These are phyloP conservation scores for Trichoderma polysporum DNA, from an alignment of 2,329 filamentous ascomycete genomes.

Conservation along the genomic window DNA sequence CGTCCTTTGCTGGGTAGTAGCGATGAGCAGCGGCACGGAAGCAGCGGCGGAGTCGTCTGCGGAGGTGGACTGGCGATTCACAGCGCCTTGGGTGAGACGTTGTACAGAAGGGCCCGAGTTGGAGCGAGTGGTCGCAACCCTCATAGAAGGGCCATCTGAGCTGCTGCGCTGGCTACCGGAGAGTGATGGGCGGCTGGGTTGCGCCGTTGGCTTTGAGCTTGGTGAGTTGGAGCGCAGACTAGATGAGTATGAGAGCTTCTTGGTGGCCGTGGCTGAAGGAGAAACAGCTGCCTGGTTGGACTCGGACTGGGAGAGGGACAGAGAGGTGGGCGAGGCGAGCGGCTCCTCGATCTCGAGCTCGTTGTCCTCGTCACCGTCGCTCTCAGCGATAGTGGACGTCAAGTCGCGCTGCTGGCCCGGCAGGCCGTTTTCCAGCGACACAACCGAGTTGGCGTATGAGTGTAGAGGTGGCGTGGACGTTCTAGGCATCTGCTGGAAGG, in stretches of 20 bases:
- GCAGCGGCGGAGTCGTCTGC: slow-evolving; percentile 36
- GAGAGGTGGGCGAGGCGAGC: slow-evolving; percentile 25
- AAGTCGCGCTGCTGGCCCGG: slow-evolving; percentile 46
- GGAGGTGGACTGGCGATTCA: slow-evolving; percentile 42
- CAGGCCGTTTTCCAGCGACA: slow-evolving; percentile 47
- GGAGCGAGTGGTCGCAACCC: slow-evolving; percentile 31
- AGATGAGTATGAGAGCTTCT: slow-evolving; percentile 19
- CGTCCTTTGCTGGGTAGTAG: slow-evolving; percentile 27
- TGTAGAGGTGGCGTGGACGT: slow-evolving; percentile 59
- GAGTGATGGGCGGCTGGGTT: slow-evolving; percentile 31
- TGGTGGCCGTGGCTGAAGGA: not conserved
- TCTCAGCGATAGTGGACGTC: slow-evolving; percentile 34
- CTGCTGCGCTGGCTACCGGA: slow-evolving; percentile 37
- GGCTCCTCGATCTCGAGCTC: slow-evolving; percentile 23
- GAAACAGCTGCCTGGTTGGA: slow-evolving; percentile 12
- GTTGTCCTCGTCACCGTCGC: slow-evolving; percentile 48
- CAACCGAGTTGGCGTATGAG: slow-evolving; percentile 57
- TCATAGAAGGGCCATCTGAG: slow-evolving; percentile 36
- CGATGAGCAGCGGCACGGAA: slow-evolving; percentile 29
- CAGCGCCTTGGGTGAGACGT: slow-evolving; percentile 42
- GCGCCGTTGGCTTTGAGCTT: not conserved
- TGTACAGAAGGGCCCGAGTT: slow-evolving; percentile 30
- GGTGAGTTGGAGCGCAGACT: slow-evolving; percentile 8
- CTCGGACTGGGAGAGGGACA: slow-evolving; percentile 22
- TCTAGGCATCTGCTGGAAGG: slow-evolving; percentile 63